A percentile compares a stretch with the other conserved stretches of the same genome.
phyloP scores from a whole-genome alignment of 2,329 filamentous ascomycete species.

The Neocatenulostroma microsporum region DNA sequence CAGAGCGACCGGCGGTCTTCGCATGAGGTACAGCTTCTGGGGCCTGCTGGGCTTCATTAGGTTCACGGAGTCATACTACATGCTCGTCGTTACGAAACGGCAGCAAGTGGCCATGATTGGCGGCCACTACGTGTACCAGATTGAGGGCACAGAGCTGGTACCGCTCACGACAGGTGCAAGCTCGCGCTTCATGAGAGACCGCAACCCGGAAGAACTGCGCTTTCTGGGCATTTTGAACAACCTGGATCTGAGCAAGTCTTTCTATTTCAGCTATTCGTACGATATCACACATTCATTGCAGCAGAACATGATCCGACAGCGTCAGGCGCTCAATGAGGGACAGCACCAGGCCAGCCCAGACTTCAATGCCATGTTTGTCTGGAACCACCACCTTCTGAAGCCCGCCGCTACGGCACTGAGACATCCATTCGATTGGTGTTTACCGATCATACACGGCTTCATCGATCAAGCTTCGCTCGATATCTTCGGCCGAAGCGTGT shows the following conservation, averaged over 20 bases:
- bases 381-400: constrained; percentile 83
- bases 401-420: constrained; percentile 64
- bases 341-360: constrained; percentile 50
- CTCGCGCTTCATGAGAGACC: constrained; percentile 65
- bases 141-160: constrained; percentile 87
- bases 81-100: constrained; percentile 92
- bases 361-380: constrained; percentile 94
- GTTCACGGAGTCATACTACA: constrained; percentile 94
- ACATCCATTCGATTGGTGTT: constrained; percentile 89
- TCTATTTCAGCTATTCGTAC: constrained; percentile 98
- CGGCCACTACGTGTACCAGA: constrained; percentile 90
- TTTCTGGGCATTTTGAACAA: constrained; percentile 86
- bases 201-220: constrained; percentile 79
- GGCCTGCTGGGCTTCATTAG: constrained; percentile 89
- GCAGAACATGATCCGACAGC: constrained; percentile 78
- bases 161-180: constrained; percentile 66
- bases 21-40: constrained; percentile 84
- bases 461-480: constrained; percentile 71
- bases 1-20: constrained; percentile 79
- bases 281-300: constrained; percentile 89
- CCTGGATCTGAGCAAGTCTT: constrained; percentile 79
- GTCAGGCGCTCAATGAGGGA: constrained; percentile 61
- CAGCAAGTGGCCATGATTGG: constrained; percentile 94
- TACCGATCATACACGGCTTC: constrained; percentile 91
- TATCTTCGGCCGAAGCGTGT: constrained; percentile 80